These are phyloP conservation scores for Pichia pseudocactophila DNA, from an alignment of 805 yeast species.

Conservation along the genomic window DNA sequence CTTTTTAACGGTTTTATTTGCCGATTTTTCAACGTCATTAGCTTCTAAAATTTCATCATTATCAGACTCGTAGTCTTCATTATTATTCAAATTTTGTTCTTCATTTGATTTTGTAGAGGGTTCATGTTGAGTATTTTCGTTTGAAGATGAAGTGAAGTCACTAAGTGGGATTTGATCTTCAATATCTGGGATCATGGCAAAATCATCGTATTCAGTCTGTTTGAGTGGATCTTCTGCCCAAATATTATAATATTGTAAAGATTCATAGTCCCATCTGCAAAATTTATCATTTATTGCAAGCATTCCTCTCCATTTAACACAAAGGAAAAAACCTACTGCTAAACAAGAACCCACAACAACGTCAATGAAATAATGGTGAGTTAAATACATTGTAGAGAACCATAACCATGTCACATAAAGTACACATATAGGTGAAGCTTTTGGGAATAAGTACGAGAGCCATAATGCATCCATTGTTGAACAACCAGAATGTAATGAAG, in stretches of 20 bases:
- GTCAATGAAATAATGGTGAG: constrained; percentile 94
- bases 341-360: constrained; percentile 90
- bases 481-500: constrained; percentile 85
- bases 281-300: constrained; percentile 41
- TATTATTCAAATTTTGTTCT: not conserved
- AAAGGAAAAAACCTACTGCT: constrained; percentile 59
- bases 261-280: constrained; percentile 35
- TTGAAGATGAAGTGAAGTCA: constrained; percentile 1
- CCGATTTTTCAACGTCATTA: constrained; percentile 6
- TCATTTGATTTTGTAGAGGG: not conserved
- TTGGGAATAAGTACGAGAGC: constrained; percentile 75
- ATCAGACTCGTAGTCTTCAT: not conserved
- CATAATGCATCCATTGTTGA: constrained; percentile 91
- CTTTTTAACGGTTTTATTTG: constrained; percentile 4
- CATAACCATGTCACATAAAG: constrained; percentile 86
- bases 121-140: not conserved
- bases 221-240: constrained; percentile 19
- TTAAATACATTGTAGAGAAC: constrained; percentile 98
- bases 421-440: constrained; percentile 52
- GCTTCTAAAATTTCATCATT: constrained; percentile 8
- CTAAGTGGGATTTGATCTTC: constrained; percentile 10
- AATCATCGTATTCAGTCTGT: not conserved
- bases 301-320: constrained; percentile 58
- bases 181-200: constrained; percentile 1
- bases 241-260: constrained; percentile 9